A percentile compares a stretch with the other conserved stretches of the same genome.
These are phyloP conservation scores for Ophiostoma triangulosporum DNA, from an alignment of 2,329 filamentous ascomycete species.

Conservation along the genomic window DNA sequence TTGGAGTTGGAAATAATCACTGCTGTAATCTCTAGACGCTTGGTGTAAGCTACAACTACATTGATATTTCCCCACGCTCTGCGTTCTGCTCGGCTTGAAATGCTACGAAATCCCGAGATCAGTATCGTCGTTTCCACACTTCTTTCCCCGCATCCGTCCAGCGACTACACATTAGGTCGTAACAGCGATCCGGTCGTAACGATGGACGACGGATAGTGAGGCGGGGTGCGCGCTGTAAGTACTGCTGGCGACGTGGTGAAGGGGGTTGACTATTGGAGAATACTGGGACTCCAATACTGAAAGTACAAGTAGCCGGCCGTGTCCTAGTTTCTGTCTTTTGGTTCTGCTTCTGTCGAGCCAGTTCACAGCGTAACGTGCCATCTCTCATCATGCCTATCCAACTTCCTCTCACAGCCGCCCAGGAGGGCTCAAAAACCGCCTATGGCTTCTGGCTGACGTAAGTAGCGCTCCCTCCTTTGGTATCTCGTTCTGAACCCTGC, in stretches of 20 bases:
- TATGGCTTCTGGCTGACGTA: constrained; percentile 15
- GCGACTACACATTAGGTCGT: no score
- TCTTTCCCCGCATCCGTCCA: constrained; percentile 1
- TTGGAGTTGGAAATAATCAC: no score
- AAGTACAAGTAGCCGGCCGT: background rate
- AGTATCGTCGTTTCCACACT: background rate
- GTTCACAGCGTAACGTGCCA: background rate
- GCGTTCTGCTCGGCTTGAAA: constrained; percentile 3
- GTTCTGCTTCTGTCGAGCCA: background rate
- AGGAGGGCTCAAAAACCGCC: constrained; percentile 7
- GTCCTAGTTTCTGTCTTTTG: background rate
- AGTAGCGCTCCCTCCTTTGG: background rate
- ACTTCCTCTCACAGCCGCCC: constrained; percentile 2
- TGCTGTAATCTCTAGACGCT: background rate
- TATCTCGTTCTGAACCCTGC: background rate
- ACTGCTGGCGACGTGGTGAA: no score
- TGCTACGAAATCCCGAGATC: constrained; percentile 10
- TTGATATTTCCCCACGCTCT: background rate
- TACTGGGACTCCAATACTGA: no score
- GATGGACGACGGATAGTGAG: background rate
- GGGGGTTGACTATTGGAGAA: no score
- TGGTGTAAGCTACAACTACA: background rate
- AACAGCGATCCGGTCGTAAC: background rate
- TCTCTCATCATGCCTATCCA: background rate
- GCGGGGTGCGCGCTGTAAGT: background rate